These are phyloP conservation scores for Russula sp. DNA, from an alignment of 768 basidiomycete genomes.

Conservation along the genomic window DNA sequence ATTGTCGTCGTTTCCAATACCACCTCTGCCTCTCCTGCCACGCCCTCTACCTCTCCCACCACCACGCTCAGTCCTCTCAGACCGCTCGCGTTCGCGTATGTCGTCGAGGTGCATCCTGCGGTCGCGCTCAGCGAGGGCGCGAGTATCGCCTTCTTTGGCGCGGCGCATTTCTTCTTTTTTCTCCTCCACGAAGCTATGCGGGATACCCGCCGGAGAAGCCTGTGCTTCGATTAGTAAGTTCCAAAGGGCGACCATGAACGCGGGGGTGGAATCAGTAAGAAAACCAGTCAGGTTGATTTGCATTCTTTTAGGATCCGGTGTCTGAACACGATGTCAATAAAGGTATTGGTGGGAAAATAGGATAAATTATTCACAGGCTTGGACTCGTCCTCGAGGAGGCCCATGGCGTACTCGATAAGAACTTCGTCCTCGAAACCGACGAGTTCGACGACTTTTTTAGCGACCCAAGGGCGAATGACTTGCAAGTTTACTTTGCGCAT, in stretches of 20 bases:
- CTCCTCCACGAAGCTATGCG: slow-evolving; percentile 83
- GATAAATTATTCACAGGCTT: slow-evolving; percentile 59
- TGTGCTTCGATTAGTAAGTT: slow-evolving; percentile 91
- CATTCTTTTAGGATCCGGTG: slow-evolving; percentile 91
- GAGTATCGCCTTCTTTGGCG: slow-evolving; percentile 58
- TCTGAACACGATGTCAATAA: slow-evolving; percentile 43
- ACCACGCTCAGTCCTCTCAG: slow-evolving; percentile 44
- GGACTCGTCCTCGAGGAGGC: slow-evolving; percentile 81
- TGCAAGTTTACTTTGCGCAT: slow-evolving; percentile 92
- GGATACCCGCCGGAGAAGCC: slow-evolving; percentile 82
- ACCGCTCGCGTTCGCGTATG: slow-evolving; percentile 59
- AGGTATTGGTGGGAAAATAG: not conserved
- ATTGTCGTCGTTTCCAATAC: slow-evolving; percentile 46
- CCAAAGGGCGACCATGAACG: slow-evolving; percentile 91
- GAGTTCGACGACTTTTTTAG: slow-evolving; percentile 86
- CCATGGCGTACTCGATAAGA: slow-evolving; percentile 94
- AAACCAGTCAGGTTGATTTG: slow-evolving; percentile 94
- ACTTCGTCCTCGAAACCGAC: slow-evolving; percentile 97
- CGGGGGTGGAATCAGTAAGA: slow-evolving; percentile 77
- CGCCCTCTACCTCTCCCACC: slow-evolving; percentile 61
- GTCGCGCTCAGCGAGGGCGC: slow-evolving; percentile 68
- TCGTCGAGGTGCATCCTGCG: slow-evolving; percentile 67
- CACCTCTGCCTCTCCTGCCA: slow-evolving; percentile 46
- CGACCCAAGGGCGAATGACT: slow-evolving; percentile 94
- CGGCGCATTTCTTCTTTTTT: slow-evolving; percentile 90